Base-by-base conservation (phyloP, 208 protist species). In the Trypanosoma theileri region DNA sequence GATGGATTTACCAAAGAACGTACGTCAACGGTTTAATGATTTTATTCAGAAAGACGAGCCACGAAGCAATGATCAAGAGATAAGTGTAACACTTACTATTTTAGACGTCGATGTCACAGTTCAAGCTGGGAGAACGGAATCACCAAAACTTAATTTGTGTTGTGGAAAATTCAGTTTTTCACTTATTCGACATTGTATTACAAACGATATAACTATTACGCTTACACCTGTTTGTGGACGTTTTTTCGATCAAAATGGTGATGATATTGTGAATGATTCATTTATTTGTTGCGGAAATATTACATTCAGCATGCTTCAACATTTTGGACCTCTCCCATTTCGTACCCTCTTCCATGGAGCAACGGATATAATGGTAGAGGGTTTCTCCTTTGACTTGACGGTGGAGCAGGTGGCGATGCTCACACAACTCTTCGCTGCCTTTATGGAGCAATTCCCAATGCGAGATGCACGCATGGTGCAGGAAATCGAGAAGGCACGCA, bases 301-400 rank as follows among this genome's bases (percentile, higher is more conserved):
- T 55, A 70, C 71, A 24, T 59, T 93, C 19, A 71, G 80, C 12
- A 48, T 91, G 4, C 57, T 86, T 17, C 79, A 81, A 54, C 88
- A 94, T 78, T 91, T 87, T 80, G 91, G 91, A 0, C 82, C 77
- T 6, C 84, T 91, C 80, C 87, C 88, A 42, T 59, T 85, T 41
- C 81, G 84, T 26, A 78, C 82, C 2, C 84, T 84, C 59, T 81
- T 96, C 21, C 82, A 96, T 73, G 77, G 89, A 53, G 58, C 81
- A 12, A 72, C 87, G 50, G 86, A 93, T 26, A 59, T 86, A 3
- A 67, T 73, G 59, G 71, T 89, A 41, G 73, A 75, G 51, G 85
- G 81, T 1, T 76, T 90, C 24, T 71, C 73, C 14, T 82, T 91
- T 57, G 76, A 90, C 54, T 44, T 89, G 17, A 74, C 68, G 26